Evolutionary conservation across 140 eudicot species (phyloP).

Genomic region (Erigeron philadelphicus): DNA sequence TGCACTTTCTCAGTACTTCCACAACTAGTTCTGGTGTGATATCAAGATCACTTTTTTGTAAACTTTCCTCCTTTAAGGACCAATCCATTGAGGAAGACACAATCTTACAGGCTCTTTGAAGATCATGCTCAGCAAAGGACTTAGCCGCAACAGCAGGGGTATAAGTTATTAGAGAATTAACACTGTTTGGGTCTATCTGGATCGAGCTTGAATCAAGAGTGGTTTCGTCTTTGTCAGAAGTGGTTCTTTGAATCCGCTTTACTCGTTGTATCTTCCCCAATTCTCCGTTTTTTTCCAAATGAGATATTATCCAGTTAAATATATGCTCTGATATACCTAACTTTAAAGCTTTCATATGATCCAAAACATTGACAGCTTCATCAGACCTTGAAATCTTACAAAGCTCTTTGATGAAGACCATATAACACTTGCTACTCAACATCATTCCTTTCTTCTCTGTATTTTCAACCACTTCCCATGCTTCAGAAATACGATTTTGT

Average conservation of each 20-base stretch:
- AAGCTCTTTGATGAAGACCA: conserved; percentile 59
- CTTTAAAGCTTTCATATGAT: conserved; percentile 46
- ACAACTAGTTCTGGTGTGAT: conserved; percentile 60
- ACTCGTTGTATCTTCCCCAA: conserved; percentile 32
- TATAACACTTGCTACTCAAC: conserved; percentile 46
- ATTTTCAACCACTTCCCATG: conserved; percentile 56
- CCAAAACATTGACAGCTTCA: conserved; percentile 53
- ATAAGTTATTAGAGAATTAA: conserved; percentile 11
- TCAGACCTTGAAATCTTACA: conserved; percentile 47
- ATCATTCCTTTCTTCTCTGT: conserved; percentile 59
- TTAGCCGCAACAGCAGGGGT: not conserved
- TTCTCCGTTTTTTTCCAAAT: conserved; percentile 49
- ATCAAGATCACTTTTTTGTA: conserved; percentile 35
- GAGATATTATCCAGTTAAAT: conserved; percentile 36
- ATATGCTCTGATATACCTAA: conserved; percentile 34
- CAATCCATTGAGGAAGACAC: conserved; percentile 61
- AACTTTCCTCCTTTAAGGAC: conserved; percentile 46
- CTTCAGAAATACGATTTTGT: conserved; percentile 51
- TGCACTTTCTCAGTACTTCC: conserved; percentile 45
- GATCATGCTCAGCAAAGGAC: conserved; percentile 36
- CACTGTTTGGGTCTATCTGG: conserved; percentile 10
- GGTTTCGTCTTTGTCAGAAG: conserved; percentile 11
- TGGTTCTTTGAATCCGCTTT: conserved; percentile 30
- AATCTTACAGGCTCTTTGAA: conserved; percentile 41
- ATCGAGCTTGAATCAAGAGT: conserved; percentile 16